Conservation (phyloP, 139 green algal genomes). For the Auxenochlorella pyrenoidosa region DNA sequence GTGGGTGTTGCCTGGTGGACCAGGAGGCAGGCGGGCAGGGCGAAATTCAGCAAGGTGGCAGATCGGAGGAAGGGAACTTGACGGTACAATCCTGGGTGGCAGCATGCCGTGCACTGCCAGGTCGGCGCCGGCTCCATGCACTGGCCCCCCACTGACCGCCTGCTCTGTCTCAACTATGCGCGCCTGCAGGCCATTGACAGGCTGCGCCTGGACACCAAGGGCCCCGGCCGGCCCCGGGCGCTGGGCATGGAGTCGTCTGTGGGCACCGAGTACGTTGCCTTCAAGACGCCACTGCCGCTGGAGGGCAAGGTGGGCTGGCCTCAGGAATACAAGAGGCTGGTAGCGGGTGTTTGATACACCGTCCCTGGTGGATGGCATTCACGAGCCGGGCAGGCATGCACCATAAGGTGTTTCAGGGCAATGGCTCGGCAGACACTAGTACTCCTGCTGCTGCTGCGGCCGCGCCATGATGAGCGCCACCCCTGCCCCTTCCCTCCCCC, state of each 20-base stretch:
- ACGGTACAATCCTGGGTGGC: no score
- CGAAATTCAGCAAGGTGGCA: not conserved
- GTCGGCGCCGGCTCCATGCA: not conserved
- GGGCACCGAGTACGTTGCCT: constrained; percentile 81
- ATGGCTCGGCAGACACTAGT: no score
- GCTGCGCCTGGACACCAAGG: constrained; percentile 82
- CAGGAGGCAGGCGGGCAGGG: not conserved
- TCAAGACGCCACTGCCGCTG: constrained; percentile 72
- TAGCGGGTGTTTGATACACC: no score
- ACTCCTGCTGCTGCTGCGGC: no score
- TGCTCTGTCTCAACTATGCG: not conserved
- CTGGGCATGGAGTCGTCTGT: constrained; percentile 90
- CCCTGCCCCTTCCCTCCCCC: not conserved
- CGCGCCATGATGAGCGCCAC: no score
- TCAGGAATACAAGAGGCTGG: no score
- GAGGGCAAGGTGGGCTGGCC: constrained; percentile 76
- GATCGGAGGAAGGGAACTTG: no score
- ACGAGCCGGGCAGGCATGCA: no score
- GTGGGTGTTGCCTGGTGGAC: not conserved
- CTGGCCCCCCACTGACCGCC: not conserved
- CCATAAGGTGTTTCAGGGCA: no score
- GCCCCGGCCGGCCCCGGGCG: constrained; percentile 68
- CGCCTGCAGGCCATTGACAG: constrained; percentile 77
- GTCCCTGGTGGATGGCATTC: no score
- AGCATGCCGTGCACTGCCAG: no score